phyloP scores from a whole-genome alignment of 2,329 filamentous ascomycete species.

The Shiraia sp. region DNA sequence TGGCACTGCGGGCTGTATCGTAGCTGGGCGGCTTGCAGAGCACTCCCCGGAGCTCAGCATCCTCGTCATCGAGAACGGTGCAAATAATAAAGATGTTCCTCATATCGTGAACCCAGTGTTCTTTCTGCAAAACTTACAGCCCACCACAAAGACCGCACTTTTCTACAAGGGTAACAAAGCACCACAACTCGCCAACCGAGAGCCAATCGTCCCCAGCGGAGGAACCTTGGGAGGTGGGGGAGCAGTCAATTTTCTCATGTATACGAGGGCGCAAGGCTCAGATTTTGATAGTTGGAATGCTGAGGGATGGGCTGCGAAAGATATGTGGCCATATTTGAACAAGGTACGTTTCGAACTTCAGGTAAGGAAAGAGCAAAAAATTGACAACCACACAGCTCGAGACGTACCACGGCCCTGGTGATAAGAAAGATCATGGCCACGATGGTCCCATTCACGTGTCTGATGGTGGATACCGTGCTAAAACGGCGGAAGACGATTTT shows the following conservation, averaged over 20 bases:
- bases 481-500: constrained; percentile 53
- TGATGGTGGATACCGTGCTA: constrained; percentile 52
- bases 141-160: constrained; percentile 54
- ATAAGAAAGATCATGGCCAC: constrained; percentile 55
- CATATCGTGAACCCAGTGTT: constrained; percentile 57
- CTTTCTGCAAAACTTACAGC: constrained; percentile 54
- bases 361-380: background rate
- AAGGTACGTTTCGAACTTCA: constrained; percentile 44
- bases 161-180: constrained; percentile 58
- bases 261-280: constrained; percentile 50
- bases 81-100: constrained; percentile 57
- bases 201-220: constrained; percentile 49
- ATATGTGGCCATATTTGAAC: constrained; percentile 58
- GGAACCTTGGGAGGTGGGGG: constrained; percentile 64
- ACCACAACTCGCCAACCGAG: constrained; percentile 52
- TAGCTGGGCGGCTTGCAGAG: constrained; percentile 56
- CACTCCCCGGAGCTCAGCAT: constrained; percentile 56
- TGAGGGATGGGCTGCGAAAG: constrained; percentile 56
- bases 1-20: constrained; percentile 16
- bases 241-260: constrained; percentile 49
- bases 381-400: constrained; percentile 48
- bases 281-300: constrained; percentile 60
- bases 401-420: constrained; percentile 57
- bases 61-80: constrained; percentile 59
- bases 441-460: constrained; percentile 62